A percentile compares a stretch with the other conserved stretches of the same genome.
Conservation (phyloP, 192 early-diverging fungal genomes). For the Obelidium mucronatum region DNA sequence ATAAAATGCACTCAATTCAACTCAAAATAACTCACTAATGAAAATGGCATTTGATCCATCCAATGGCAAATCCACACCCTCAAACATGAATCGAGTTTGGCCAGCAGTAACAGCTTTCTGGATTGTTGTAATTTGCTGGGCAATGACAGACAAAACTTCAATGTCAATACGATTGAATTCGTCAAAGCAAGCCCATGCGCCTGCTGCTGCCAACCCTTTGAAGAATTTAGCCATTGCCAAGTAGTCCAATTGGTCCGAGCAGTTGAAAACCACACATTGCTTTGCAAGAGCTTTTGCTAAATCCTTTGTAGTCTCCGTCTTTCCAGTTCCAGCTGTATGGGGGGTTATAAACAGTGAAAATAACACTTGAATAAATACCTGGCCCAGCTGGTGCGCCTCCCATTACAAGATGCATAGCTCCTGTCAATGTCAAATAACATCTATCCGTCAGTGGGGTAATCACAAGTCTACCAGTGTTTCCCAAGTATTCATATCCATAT, state of each 20-base stretch:
- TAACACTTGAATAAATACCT: not conserved
- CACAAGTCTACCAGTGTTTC: slow-evolving; percentile 66
- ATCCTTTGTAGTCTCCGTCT: slow-evolving; percentile 69
- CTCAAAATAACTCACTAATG: slow-evolving; percentile 42
- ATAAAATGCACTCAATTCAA: not conserved
- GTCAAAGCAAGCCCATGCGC: slow-evolving; percentile 74
- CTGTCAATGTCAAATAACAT: slow-evolving; percentile 64
- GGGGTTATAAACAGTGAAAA: not conserved
- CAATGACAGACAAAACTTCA: slow-evolving; percentile 68
- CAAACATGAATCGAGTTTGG: slow-evolving; percentile 62
- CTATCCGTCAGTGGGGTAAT: slow-evolving; percentile 68
- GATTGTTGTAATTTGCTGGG: slow-evolving; percentile 69
- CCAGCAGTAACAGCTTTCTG: slow-evolving; percentile 63
- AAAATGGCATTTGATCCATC: slow-evolving; percentile 69
- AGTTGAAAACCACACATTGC: slow-evolving; percentile 72
- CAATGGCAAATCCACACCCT: slow-evolving; percentile 63
- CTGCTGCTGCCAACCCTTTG: slow-evolving; percentile 63
- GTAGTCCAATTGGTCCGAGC: slow-evolving; percentile 69
- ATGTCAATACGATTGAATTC: slow-evolving; percentile 73
- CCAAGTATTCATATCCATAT: slow-evolving; percentile 66
- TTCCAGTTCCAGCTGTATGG: slow-evolving; percentile 60
- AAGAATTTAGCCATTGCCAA: slow-evolving; percentile 72
- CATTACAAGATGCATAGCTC: slow-evolving; percentile 71
- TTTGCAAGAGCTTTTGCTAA: slow-evolving; percentile 68
- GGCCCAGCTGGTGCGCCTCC: slow-evolving; percentile 68